Evolutionary conservation across 257 asterid species (phyloP).

Genomic region (Parsonsia alboflavescens): DNA sequence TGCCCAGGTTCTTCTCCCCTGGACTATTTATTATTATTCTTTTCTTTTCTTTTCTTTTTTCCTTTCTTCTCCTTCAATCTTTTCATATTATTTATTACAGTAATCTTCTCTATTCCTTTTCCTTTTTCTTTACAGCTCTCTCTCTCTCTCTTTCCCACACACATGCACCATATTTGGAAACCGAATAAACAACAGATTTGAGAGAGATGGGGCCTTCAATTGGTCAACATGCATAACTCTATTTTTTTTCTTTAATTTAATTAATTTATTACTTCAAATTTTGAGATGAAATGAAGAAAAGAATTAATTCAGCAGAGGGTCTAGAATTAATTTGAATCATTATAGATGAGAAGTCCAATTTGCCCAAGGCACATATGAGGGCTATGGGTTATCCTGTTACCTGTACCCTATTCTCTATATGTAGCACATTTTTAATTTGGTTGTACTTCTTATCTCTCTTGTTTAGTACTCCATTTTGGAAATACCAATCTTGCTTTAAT

Average conservation of each 20-base stretch:
- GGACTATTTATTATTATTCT: neutral
- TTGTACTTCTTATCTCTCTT: neutral
- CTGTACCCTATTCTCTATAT: neutral
- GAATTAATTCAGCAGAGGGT: neutral
- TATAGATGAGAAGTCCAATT: neutral
- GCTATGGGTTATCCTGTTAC: neutral
- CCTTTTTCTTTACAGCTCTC: neutral
- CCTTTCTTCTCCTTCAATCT: neutral
- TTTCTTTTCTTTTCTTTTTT: neutral
- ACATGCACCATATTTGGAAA: neutral
- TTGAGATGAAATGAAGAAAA: no score
- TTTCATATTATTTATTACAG: no score
- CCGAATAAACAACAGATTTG: neutral
- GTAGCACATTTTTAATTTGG: no score
- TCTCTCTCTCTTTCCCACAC: neutral
- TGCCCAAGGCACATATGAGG: neutral
- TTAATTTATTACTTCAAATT: no score
- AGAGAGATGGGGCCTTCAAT: no score
- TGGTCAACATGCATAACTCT: neutral
- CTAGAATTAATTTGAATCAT: no score
- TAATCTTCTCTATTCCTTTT: neutral
- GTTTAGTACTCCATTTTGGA: neutral
- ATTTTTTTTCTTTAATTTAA: no score
- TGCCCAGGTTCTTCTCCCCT: slow-evolving; percentile 35
- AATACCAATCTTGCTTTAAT: no score